Base-by-base conservation (phyloP, 2,329 filamentous ascomycete genomes). In the Fusarium nanum region DNA sequence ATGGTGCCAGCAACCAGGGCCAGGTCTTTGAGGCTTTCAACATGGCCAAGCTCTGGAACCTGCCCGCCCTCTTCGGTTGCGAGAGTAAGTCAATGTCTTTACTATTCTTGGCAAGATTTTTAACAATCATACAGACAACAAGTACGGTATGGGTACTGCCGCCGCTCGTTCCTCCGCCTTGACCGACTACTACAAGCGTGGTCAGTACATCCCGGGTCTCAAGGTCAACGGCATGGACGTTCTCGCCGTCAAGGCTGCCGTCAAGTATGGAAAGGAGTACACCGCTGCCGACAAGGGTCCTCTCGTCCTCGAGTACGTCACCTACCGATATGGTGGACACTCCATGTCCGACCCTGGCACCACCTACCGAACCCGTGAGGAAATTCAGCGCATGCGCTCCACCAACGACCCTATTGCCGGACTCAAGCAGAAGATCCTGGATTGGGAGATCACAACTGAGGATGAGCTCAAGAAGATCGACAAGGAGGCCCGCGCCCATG, bases 161-260 rank as follows among this genome's bases (percentile, higher is more conserved):
- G 95, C 96, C 75, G 91, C 92, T 83, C 94, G 96, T 78, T 94
- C 96, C 67, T 95, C 96, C 66, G 96, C 96, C 77, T 85, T 98
- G 80, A 98, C 96, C 82, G 96, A 99, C 83, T 99, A 99, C 91
- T 98, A 99, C 90, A 98, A 98, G 91, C 95, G 96, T 85, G 96
- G 96, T 74, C 96, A 99, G 86, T 99, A 98, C 88, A 99, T 99
- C 75, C 95, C 96, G 62, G 96, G 96, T 86, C 90, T 99, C 77
- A 99, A 99, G 89, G 93, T 99, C 83, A 99, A 99, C 85, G 96
- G 93, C 79, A 99, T 99, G 96, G 96, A 99, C 81, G 94, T 97
- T 76, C 92, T 99, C 70, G 95, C 96, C 71, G 95, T 98, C 82
- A 97, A 97, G 89, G 94, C 95, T 56, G 96, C 96, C 72, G 94